phyloP scores from a whole-genome alignment of 2,329 filamentous ascomycete genomes.

The Endoconidiophora laricicola region DNA sequence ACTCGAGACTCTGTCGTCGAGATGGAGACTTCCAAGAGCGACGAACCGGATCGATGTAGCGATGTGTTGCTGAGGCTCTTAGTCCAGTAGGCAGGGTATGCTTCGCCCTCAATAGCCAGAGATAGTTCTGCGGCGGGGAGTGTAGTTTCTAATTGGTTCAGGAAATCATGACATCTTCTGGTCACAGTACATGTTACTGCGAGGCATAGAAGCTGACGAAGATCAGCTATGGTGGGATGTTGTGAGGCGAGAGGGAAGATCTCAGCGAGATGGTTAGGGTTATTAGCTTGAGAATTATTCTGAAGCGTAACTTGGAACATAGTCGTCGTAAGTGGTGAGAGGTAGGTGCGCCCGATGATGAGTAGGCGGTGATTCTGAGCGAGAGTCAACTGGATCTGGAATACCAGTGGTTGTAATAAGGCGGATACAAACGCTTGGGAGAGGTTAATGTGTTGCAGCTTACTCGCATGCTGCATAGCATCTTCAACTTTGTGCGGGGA shows the following conservation, averaged over 20 bases:
- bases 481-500: conserved; percentile 20
- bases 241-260: conserved; percentile 28
- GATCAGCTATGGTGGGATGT: conserved; percentile 28
- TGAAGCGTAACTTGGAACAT: conserved; percentile 24
- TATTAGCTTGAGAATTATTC: conserved; percentile 7
- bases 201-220: conserved; percentile 30
- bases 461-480: conserved; percentile 18
- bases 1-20: not conserved
- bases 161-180: conserved; percentile 19
- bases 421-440: conserved; percentile 21
- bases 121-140: no score
- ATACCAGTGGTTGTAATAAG: conserved; percentile 16
- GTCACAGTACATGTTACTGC: conserved; percentile 26
- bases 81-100: not conserved
- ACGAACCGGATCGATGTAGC: not conserved
- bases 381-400: conserved; percentile 28
- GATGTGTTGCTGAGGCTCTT: not conserved
- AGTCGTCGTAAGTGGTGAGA: conserved; percentile 28
- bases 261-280: conserved; percentile 20
- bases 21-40: no score
- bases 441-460: conserved; percentile 25
- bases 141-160: conserved; percentile 7
- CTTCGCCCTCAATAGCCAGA: no score
- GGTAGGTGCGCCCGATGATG: conserved; percentile 29
- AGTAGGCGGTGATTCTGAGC: conserved; percentile 26